Conservation (phyloP, 164 flowering plant genomes). For the Annona cherimola region DNA sequence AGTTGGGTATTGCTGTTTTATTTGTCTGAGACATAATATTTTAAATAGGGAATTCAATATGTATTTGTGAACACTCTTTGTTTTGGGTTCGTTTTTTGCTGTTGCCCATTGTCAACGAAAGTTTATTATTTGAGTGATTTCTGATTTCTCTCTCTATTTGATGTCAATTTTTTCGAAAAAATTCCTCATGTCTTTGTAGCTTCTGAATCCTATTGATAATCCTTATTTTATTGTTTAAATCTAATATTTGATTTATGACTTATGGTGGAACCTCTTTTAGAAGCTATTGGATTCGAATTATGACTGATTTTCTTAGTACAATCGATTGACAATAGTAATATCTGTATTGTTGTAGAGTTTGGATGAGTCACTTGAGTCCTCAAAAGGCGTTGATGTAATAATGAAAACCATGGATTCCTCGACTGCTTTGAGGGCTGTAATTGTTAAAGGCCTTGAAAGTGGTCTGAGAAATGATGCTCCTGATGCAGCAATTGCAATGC, state of each 20-base stretch:
- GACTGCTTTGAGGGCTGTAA: slow-evolving; percentile 45
- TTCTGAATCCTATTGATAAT: no score
- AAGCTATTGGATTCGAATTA: background rate
- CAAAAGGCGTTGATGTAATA: slow-evolving; percentile 30
- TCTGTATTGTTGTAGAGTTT: slow-evolving; percentile 38
- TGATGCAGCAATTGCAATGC: slow-evolving; percentile 94
- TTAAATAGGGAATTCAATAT: no score
- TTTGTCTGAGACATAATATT: no score
- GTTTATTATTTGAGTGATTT: no score
- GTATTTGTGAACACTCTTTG: no score
- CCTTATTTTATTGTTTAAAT: no score
- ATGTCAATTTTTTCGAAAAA: no score
- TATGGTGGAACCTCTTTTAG: background rate
- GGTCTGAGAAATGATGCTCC: slow-evolving; percentile 95
- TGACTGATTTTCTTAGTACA: background rate
- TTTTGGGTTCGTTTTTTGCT: no score
- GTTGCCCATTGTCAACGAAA: no score
- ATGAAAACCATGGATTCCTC: slow-evolving; percentile 56
- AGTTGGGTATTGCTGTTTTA: no score
- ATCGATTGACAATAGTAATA: background rate
- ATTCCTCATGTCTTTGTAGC: no score
- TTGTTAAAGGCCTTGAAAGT: slow-evolving; percentile 86
- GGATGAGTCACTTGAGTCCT: slow-evolving; percentile 39
- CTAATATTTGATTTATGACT: background rate
- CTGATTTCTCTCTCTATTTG: no score